Base-by-base conservation (phyloP, 192 early-diverging fungal genomes). In the Lobosporangium transversale region DNA sequence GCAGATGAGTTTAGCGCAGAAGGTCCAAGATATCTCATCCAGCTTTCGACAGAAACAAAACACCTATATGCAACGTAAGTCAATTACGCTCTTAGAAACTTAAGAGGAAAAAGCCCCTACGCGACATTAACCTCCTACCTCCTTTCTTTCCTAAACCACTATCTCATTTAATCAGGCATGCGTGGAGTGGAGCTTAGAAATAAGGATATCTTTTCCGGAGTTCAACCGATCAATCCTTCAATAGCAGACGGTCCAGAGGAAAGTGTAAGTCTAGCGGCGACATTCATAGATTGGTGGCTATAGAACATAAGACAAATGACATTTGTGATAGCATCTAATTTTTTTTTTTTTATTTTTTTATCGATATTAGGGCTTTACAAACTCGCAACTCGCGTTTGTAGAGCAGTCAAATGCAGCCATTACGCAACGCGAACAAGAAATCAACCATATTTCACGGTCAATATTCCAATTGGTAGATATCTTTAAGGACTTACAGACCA, bases 391-490 rank as follows among this genome's bases (percentile, higher is more conserved):
- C 56, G 86, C 84, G 45, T 74, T 86, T 30, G 82, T 95, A 29
- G 89, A 91, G 80, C 84, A 87, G 42, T 97, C 93, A 51, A 94
- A 97, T 53, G 80, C 76, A 2, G 81, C 81, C 3, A 91, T 98
- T 40, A 83, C 89, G 7, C 86, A 96, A 61, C 88, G 97, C 37
- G 97, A 99, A 75, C 83, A 88, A 43, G 97, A 98, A 76, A 91
- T 99, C 64, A 92, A 92, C 52, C 86, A 97, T 51, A 97, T 99
- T 67, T 94, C 93, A 44, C 89, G 94, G 70, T 95, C 94, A 20
- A 97, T 99, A 56, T 82, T 90, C 32, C 89, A 92, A 24, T 81
- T 99, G 53, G 95, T 95, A 3, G 91, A 93, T 37, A 90, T 99
- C 15, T 99, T 99, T 80, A 87, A 88, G 58, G 95, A 97, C 65